A percentile compares a stretch with the other conserved stretches of the same genome.
Evolutionary conservation across 305 asterid species (phyloP).

Genomic region (Fraxinus xanthoxyloides): DNA sequence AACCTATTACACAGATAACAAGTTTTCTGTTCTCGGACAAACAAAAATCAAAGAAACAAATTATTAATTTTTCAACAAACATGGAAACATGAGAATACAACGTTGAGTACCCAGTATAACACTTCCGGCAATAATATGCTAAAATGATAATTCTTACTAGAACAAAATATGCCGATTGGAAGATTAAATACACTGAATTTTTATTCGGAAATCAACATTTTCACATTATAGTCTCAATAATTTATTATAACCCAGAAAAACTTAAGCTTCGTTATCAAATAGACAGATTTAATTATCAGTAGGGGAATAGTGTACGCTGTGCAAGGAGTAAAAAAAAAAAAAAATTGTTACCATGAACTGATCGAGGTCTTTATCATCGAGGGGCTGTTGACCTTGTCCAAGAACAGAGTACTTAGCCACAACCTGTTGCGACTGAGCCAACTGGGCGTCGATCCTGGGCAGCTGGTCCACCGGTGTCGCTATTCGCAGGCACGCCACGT

Average conservation of each 20-base stretch:
- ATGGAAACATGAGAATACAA: neutral
- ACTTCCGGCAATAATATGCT: neutral
- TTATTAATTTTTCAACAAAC: neutral
- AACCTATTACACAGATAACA: neutral
- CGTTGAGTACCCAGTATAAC: neutral
- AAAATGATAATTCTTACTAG: neutral
- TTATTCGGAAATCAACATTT: neutral
- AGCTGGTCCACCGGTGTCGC: slow-evolving; percentile 99
- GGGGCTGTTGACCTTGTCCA: slow-evolving; percentile 51
- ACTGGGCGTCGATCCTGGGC: slow-evolving; percentile 87
- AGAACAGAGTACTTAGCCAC: slow-evolving; percentile 82
- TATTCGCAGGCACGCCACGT: slow-evolving; percentile 85
- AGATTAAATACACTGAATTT: neutral
- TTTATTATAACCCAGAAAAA: neutral
- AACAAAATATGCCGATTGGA: neutral
- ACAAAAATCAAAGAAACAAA: neutral
- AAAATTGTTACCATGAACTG: slow-evolving; percentile 61
- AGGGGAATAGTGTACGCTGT: neutral
- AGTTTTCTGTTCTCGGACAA: neutral
- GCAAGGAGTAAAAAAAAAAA: neutral
- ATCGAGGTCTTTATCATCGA: slow-evolving; percentile 79
- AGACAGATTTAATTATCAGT: neutral
- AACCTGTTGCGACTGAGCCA: slow-evolving; percentile 81
- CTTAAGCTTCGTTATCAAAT: neutral
- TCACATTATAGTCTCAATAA: neutral